phyloP scores from a whole-genome alignment of 2,329 filamentous ascomycete genomes.

The Hypocreales sp. region DNA sequence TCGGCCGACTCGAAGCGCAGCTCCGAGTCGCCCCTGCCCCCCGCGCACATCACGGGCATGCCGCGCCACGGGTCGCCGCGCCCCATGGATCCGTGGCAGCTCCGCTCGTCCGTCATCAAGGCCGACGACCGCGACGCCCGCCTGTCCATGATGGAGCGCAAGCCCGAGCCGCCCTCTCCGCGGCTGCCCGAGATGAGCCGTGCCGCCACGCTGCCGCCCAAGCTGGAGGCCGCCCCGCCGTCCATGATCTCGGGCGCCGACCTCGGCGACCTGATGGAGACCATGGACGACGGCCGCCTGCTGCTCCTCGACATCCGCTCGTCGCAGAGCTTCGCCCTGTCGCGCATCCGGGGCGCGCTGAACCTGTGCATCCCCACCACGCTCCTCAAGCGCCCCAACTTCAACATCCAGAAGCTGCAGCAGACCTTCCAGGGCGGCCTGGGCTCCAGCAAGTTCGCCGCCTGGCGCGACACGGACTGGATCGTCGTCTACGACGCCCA shows the following conservation, averaged over 20 bases:
- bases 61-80: conserved; percentile 25
- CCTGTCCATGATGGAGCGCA: conserved; percentile 36
- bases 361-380: conserved; percentile 95
- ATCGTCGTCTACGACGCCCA: conserved; percentile 80
- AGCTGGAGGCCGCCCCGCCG: conserved; percentile 28
- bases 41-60: conserved; percentile 21
- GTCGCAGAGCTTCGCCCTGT: conserved; percentile 62
- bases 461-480: conserved; percentile 57
- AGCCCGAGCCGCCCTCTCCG: conserved; percentile 21
- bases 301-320: conserved; percentile 78
- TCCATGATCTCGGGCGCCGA: conserved; percentile 36
- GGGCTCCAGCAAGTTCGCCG: conserved; percentile 57
- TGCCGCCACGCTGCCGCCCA: conserved; percentile 37
- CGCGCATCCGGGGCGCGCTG: conserved; percentile 64
- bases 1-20: conserved; percentile 38
- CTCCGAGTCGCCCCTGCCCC: conserved; percentile 30
- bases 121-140: conserved; percentile 36
- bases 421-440: conserved; percentile 66
- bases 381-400: conserved; percentile 76
- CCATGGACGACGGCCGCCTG: conserved; percentile 23
- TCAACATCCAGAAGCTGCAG: conserved; percentile 74
- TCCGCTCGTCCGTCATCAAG: conserved; percentile 18
- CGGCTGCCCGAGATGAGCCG: conserved; percentile 10
- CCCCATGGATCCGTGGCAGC: conserved; percentile 12
- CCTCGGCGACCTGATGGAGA: conserved; percentile 40